A percentile compares a stretch with the other conserved stretches of the same genome.
These are phyloP conservation scores for Cyclotella baltica DNA, from an alignment of 108 stramenopile genomes.

Conservation along the genomic window DNA sequence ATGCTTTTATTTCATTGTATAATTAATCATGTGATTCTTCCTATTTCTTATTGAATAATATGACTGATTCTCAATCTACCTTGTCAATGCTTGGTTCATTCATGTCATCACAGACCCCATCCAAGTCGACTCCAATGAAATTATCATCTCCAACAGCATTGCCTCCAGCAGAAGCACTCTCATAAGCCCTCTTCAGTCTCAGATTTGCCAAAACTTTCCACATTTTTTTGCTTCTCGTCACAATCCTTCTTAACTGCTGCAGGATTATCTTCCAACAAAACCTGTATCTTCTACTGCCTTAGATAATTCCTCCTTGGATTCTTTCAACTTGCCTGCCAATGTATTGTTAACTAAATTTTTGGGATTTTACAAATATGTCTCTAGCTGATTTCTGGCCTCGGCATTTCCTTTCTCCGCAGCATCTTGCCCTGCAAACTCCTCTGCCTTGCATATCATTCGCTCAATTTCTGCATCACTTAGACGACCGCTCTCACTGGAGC, in stretches of 20 bases:
- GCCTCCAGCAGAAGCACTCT: conserved; percentile 59
- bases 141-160: conserved; percentile 67
- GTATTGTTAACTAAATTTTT: conserved; percentile 92
- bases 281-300: conserved; percentile 85
- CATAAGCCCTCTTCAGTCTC: conserved; percentile 90
- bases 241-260: conserved; percentile 94
- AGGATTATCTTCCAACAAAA: conserved; percentile 95
- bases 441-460: conserved; percentile 96
- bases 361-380: conserved; percentile 96
- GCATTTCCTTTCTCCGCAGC: conserved; percentile 87
- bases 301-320: conserved; percentile 70
- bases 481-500: conserved; percentile 97
- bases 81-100: too few species aligned
- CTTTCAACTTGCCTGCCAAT: conserved; percentile 78
- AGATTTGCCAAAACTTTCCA: conserved; percentile 95
- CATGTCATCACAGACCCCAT: too few species aligned
- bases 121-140: conserved; percentile 81
- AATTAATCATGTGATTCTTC: too few species aligned
- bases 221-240: conserved; percentile 97
- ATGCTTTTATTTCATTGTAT: too few species aligned
- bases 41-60: too few species aligned
- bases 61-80: too few species aligned
- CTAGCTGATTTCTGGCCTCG: conserved; percentile 92
- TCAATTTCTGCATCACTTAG: conserved; percentile 98
- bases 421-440: conserved; percentile 97